Conservation (phyloP, 345 rosid genomes). For the Eucalyptus melliodora region DNA sequence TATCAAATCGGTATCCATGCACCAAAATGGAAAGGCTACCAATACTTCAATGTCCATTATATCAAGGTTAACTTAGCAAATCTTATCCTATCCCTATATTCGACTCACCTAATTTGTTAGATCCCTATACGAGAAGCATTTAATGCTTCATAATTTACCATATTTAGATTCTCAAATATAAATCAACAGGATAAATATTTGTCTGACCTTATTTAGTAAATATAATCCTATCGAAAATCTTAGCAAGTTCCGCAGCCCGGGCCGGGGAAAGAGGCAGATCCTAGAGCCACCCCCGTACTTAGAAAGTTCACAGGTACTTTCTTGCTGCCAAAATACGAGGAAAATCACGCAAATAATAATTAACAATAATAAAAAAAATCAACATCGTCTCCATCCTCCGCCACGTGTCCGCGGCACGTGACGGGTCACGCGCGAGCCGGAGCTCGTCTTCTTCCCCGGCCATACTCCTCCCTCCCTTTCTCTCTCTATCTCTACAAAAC, state of each 20-base stretch:
- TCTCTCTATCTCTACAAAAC: background rate
- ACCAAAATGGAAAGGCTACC: background rate
- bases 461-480: background rate
- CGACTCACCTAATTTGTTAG: background rate
- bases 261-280: too few species aligned
- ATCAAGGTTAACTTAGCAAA: background rate
- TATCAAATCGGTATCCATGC: background rate
- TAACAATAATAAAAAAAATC: background rate
- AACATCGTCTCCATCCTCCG: background rate
- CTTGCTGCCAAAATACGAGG: background rate
- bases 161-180: background rate
- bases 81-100: fast-evolving
- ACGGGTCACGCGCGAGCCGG: background rate
- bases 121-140: background rate
- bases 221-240: background rate
- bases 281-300: background rate
- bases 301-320: background rate
- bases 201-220: background rate
- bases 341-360: background rate
- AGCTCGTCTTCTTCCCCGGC: background rate
- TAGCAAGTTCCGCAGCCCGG: background rate
- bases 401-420: background rate
- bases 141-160: background rate
- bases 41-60: background rate
- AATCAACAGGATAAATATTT: background rate